These are phyloP conservation scores for Silene uniflora DNA, from an alignment of 148 eudicot genomes.

Conservation along the genomic window DNA sequence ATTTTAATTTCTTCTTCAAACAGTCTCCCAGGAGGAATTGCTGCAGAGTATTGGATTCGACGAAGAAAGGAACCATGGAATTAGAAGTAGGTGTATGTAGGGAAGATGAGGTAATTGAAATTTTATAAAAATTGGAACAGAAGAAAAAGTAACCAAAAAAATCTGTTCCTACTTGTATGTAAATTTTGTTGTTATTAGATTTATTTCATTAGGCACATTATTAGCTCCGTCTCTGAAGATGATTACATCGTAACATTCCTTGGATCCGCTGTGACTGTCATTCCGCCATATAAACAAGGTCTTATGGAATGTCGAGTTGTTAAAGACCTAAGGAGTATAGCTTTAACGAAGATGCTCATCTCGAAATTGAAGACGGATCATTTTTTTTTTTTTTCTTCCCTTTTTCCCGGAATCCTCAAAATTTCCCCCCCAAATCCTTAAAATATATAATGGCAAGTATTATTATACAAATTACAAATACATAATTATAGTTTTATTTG, in stretches of 20 bases:
- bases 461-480: too few species aligned
- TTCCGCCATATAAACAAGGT: conserved; percentile 1
- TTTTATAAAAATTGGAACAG: conserved; percentile 22
- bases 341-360: neutral
- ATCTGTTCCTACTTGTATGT: conserved; percentile 10
- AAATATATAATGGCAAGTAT: too few species aligned
- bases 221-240: conserved; percentile 11
- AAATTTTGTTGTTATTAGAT: neutral
- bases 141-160: neutral
- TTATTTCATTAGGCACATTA: conserved; percentile 8
- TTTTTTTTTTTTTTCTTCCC: too few species aligned
- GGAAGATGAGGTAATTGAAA: conserved; percentile 56
- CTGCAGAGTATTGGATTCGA: conserved; percentile 53
- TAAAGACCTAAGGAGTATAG: conserved; percentile 6
- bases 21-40: conserved; percentile 88
- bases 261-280: conserved; percentile 1
- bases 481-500: too few species aligned
- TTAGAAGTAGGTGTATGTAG: conserved; percentile 65
- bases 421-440: too few species aligned
- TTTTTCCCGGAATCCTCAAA: too few species aligned
- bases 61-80: conserved; percentile 42
- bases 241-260: conserved; percentile 8
- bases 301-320: conserved; percentile 4
- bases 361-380: too few species aligned
- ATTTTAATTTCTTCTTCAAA: conserved; percentile 7